A percentile compares a stretch with the other conserved stretches of the same genome.
Conservation (phyloP, 176 grass and related monocot species). For the Paspalum vaginatum region DNA sequence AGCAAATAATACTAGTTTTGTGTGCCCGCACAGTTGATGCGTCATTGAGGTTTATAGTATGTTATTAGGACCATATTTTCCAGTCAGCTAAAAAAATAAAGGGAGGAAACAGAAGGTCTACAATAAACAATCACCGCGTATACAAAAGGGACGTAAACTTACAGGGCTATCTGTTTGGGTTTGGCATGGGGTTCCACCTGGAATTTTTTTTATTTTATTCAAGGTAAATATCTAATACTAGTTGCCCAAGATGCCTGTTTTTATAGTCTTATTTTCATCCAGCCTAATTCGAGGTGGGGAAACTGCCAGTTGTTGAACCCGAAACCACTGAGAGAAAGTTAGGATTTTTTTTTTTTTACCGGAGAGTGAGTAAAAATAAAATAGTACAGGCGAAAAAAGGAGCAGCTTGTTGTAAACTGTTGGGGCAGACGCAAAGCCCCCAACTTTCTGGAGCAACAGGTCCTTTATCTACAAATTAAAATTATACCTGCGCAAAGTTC, state of each 20-base stretch:
- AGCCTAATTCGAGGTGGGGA: not conserved
- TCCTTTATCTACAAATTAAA: too few species aligned
- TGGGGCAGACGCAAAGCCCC: not conserved
- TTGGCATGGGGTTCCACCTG: too few species aligned
- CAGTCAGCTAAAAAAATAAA: not conserved
- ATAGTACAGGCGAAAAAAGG: not conserved
- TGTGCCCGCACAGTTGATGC: not conserved
- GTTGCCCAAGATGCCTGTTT: not conserved
- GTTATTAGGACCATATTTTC: not conserved
- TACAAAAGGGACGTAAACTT: too few species aligned
- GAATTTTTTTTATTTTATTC: not conserved
- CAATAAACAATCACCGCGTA: not conserved
- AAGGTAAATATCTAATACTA: not conserved
- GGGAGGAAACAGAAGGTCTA: too few species aligned
- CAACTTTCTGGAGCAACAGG: conserved; percentile 24
- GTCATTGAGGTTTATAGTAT: not conserved
- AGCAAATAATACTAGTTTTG: not conserved
- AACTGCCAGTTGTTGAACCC: not conserved
- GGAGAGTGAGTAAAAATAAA: not conserved
- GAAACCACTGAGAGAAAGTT: not conserved
- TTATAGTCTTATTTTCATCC: conserved; percentile 33
- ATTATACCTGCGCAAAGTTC: not conserved
- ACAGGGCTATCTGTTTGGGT: not conserved
- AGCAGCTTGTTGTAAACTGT: not conserved
- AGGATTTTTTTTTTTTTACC: not conserved